A percentile compares a stretch with the other conserved stretches of the same genome.
Conservation (phyloP, 2,329 filamentous ascomycete species). For the Colletotrichum australisinense region DNA sequence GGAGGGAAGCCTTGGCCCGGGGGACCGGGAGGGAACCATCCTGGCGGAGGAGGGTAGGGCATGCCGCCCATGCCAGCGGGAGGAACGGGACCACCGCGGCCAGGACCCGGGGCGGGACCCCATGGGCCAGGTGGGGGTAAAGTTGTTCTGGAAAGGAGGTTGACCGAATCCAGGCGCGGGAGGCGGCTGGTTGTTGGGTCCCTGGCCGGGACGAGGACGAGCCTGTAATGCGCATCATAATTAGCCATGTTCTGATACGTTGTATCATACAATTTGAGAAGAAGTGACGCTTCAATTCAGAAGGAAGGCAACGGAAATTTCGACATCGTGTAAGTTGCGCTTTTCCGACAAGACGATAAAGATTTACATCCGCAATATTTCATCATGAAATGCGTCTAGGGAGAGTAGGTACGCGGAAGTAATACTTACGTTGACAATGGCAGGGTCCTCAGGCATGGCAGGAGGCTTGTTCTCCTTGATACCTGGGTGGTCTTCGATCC, state of each 20-base stretch:
- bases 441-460: conserved; percentile 91
- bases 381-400: conserved; percentile 71
- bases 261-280: background rate
- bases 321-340: conserved; percentile 92
- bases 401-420: conserved; percentile 30
- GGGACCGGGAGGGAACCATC: conserved; percentile 79
- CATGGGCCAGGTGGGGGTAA: conserved; percentile 65
- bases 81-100: conserved; percentile 39
- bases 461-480: conserved; percentile 81
- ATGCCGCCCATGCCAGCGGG: conserved; percentile 73
- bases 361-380: conserved; percentile 98
- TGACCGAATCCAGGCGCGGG: conserved; percentile 55
- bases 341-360: conserved; percentile 80
- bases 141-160: conserved; percentile 57
- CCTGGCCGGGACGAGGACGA: conserved; percentile 51
- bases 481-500: conserved; percentile 85
- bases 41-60: conserved; percentile 81
- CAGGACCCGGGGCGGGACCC: conserved; percentile 64
- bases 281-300: conserved; percentile 69
- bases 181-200: conserved; percentile 44
- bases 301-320: conserved; percentile 99
- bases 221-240: conserved; percentile 46
- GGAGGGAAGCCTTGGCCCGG: conserved; percentile 81
- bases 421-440: conserved; percentile 94
- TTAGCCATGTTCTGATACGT: conserved; percentile 39